phyloP scores from a whole-genome alignment of 1,284 basidiomycete species.

The Ceratobasidium papillatum region DNA sequence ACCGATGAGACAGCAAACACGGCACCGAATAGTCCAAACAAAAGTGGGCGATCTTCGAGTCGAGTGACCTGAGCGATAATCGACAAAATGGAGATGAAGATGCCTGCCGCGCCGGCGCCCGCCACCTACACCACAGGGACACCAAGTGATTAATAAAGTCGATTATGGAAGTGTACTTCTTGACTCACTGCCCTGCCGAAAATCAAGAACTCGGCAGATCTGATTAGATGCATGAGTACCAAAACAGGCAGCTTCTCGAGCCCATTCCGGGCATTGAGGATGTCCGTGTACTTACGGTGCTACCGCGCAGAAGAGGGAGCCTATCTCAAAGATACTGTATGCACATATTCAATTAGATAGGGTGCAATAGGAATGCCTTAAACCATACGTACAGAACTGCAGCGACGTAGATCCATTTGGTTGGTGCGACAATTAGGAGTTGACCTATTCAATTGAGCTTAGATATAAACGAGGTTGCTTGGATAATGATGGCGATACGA shows the following conservation, averaged over 20 bases:
- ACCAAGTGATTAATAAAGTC: neutral
- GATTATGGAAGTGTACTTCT: neutral
- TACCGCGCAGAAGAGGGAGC: conserved; percentile 61
- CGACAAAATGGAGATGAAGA: conserved; percentile 50
- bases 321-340: conserved; percentile 54
- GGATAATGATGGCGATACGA: neutral
- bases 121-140: conserved; percentile 42
- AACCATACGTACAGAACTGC: conserved; percentile 56
- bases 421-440: conserved; percentile 54
- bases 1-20: conserved; percentile 43
- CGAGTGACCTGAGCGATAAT: conserved; percentile 55
- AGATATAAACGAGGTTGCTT: neutral
- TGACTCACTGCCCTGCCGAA: conserved; percentile 57
- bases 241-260: conserved; percentile 16
- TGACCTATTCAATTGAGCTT: conserved; percentile 48
- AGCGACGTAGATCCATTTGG: conserved; percentile 57
- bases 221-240: neutral
- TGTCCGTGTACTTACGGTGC: conserved; percentile 49
- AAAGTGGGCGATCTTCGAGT: conserved; percentile 53
- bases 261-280: neutral
- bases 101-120: conserved; percentile 54
- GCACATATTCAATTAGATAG: neutral
- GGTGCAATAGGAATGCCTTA: conserved; percentile 39
- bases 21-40: conserved; percentile 49
- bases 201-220: conserved; percentile 53